Conservation (phyloP, 306 rosid species). For the Fragaria iinumae region DNA sequence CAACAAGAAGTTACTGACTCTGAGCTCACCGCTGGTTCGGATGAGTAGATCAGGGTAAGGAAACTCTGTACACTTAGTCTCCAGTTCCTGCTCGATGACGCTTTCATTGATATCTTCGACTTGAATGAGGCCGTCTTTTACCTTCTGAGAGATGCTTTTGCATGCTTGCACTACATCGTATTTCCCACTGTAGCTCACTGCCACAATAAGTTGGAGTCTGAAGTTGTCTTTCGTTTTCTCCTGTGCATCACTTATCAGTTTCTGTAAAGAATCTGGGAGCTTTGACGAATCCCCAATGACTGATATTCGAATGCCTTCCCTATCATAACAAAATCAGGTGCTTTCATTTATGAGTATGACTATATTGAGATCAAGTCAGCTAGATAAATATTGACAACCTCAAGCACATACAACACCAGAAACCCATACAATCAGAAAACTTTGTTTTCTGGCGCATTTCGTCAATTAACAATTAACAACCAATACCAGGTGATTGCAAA, state of each 20-base stretch:
- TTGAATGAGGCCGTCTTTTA: constrained; percentile 42
- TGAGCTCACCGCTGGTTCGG: constrained; percentile 73
- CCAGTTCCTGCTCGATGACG: constrained; percentile 59
- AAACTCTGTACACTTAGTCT: constrained; percentile 64
- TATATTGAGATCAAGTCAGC: not conserved
- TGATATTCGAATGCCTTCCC: constrained; percentile 56
- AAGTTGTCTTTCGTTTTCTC: constrained; percentile 48
- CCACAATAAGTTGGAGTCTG: constrained; percentile 57
- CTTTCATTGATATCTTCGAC: constrained; percentile 56
- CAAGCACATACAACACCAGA: constrained; percentile 1
- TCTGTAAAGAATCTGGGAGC: constrained; percentile 43
- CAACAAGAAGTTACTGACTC: constrained; percentile 78
- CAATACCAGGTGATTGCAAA: not conserved
- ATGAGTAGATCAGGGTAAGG: constrained; percentile 79
- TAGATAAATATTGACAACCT: not conserved
- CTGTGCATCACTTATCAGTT: constrained; percentile 34
- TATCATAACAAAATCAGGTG: constrained; percentile 20
- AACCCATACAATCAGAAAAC: not conserved
- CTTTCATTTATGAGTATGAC: not conserved
- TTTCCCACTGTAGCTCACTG: constrained; percentile 72
- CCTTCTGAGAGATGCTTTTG: constrained; percentile 49
- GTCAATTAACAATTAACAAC: not conserved
- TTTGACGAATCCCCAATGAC: constrained; percentile 68
- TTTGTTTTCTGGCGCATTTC: not conserved
- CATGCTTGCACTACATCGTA: constrained; percentile 85